Evolutionary conservation across 2,329 filamentous ascomycete species (phyloP), one percentile per base, ranked within the genome.

Genomic region (Claviceps capensis): DNA sequence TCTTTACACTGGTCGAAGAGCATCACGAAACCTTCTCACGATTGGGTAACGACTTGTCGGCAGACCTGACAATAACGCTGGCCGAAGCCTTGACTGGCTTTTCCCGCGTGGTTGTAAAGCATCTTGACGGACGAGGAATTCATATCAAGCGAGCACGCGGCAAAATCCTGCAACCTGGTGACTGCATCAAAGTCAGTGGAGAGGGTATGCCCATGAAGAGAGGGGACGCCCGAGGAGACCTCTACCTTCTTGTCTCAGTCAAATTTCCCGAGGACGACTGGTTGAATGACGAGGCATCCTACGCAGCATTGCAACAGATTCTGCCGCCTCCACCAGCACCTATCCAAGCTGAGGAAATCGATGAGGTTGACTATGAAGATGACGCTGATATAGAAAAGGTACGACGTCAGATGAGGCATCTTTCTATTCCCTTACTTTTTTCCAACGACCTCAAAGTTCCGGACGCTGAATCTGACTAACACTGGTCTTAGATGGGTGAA

Each of bases 151-250:
- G 93, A 58, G 81, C 86, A 16, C 81, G 85, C 61, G 91, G 91
- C 59, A 85, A 90, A 66, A 76, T 97, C 49, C 70, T 98, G 38
- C 81, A 82, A 26, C 90, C 93, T 0, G 85, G 83, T 26, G 87
- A 98, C 64, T 79, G 91, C 7, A 76, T 98, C 60, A 95, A 89
- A 72, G 74, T 98, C 1, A 69, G 76, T 2, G 89, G 88, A 26
- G 93, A 98, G 71, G 93, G 93, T 54, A 98, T 98, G 93, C 93
- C 93, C 2, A 69, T 83, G 60, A 96, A 96, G 76, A 82, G 83
- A 53, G 87, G 84, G 56, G 93, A 98, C 41, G 63, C 72, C 4
- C 88, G 82, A 64, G 93, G 93, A 44, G 89, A 97, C 62, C 72
- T 98, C 17, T 98, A 91, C 68, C 75, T 98, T 43, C 72, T 86